Percentiles rank a stretch among this genome's conserved stretches.
Evolutionary conservation across 1,139 yeast genomes (phyloP).

Genomic region (Diutina rugosa): DNA sequence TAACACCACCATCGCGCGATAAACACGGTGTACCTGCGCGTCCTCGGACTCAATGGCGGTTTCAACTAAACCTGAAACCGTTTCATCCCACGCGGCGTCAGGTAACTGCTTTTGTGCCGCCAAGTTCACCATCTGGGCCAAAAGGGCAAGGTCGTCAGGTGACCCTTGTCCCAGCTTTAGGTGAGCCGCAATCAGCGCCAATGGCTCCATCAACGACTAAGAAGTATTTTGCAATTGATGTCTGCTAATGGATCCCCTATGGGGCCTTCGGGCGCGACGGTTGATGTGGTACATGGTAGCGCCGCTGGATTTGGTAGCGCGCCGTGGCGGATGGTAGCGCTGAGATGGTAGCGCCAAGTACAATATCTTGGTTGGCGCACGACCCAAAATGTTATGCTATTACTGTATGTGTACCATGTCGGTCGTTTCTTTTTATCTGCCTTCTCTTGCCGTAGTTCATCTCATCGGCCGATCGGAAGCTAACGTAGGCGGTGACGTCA

Average conservation of each 20-base stretch:
- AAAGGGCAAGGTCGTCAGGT: not conserved
- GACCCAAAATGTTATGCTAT: not conserved
- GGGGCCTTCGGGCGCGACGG: no score
- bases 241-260: no score
- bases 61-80: not conserved
- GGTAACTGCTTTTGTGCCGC: not conserved
- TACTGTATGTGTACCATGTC: no score
- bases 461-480: not conserved
- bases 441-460: no score
- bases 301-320: no score
- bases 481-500: not conserved
- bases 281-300: no score
- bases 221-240: no score
- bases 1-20: not conserved
- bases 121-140: not conserved
- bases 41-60: not conserved
- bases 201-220: not conserved
- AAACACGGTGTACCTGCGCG: not conserved
- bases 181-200: not conserved
- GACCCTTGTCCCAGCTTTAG: not conserved
- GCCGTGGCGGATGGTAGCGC: no score
- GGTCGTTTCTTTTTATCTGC: not conserved
- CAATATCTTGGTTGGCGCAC: not conserved
- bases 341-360: no score
- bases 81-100: not conserved